Evolutionary conservation across 1,284 basidiomycete genomes (phyloP), one percentile per base, ranked within the genome.

Genomic region (Malassezia arunalokei): DNA sequence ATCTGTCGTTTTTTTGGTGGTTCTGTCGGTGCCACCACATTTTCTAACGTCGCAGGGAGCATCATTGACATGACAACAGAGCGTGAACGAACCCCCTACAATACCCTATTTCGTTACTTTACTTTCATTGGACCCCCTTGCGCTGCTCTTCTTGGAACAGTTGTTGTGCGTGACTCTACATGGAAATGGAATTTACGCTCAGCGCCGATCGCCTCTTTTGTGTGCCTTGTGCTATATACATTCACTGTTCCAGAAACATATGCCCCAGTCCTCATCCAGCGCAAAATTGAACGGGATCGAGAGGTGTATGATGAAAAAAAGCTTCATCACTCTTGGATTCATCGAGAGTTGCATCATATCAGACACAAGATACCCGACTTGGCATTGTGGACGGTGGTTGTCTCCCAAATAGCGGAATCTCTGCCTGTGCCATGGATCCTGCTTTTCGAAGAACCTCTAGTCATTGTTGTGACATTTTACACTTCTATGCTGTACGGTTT

Each of bases 181-280:
- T 59, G 54, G 54, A 54, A 49, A 17, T 59, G 57, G 57, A 56
- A 56, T 38, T 42, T 59, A 15, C 46, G 54, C 7, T 43, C 48
- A 8, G 37, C 47, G 3, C 57, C 57, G 5, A 50, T 59, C n/a
- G 15, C 37, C 40, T 30, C 28, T 9, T 41, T 38, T 17, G 32
- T 31, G 3, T 39, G 29, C 14, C 47, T 59, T 6, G 30, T 51
- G 1, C 33, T 59, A 2, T 59, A 59, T 28, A 28, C 43, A 3
- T 15, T 50, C 12, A 56, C 57, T 12, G 38, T 56, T 6, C 50
- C 54, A 8, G 57, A 59, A 40, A 49, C 54, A 5, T 52, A 49
- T 40, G 29, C 33, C 9, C 42, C 47, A 17, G 42, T 35, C 5
- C 30, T 54, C 9, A 20, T 33, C 5, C 31, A 43, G 15, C 40